A percentile compares a stretch with the other conserved stretches of the same genome.
phyloP scores from a whole-genome alignment of 192 early-diverging fungal genomes.

The Backusella luteola region DNA sequence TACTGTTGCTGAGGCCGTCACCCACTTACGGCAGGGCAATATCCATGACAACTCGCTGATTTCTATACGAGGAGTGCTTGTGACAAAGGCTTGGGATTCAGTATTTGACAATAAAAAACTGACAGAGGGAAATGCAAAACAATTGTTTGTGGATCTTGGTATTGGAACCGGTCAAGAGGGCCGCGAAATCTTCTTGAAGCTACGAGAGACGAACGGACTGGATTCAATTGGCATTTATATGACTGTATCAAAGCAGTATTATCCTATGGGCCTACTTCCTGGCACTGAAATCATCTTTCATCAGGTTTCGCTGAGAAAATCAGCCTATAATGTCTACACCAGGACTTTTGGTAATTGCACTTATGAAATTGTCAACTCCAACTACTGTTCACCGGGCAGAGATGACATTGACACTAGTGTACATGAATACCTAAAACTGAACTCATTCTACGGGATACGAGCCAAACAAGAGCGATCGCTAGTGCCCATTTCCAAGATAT shows the following conservation, averaged over 20 bases:
- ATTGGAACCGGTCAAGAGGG: neutral
- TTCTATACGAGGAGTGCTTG: neutral
- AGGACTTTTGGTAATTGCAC: neutral
- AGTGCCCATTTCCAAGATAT: neutral
- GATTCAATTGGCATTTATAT: neutral
- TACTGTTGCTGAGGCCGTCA: neutral
- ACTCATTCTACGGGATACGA: neutral
- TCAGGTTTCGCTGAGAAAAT: neutral
- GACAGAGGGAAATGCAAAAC: neutral
- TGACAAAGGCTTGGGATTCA: neutral
- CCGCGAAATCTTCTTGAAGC: neutral
- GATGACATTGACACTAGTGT: neutral
- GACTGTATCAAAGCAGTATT: neutral
- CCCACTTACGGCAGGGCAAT: neutral
- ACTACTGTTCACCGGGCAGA: neutral
- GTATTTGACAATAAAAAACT: neutral
- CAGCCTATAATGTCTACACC: neutral
- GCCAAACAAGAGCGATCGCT: neutral
- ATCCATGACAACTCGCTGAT: neutral
- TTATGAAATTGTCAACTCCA: neutral
- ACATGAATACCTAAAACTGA: neutral
- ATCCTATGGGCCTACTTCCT: neutral
- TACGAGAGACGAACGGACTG: neutral
- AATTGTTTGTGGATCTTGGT: neutral
- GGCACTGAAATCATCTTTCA: neutral